Evolutionary conservation across 78 protist genomes (phyloP), one percentile per base, ranked within the genome.

Genomic region (Anaeramoeba flamelloides): DNA sequence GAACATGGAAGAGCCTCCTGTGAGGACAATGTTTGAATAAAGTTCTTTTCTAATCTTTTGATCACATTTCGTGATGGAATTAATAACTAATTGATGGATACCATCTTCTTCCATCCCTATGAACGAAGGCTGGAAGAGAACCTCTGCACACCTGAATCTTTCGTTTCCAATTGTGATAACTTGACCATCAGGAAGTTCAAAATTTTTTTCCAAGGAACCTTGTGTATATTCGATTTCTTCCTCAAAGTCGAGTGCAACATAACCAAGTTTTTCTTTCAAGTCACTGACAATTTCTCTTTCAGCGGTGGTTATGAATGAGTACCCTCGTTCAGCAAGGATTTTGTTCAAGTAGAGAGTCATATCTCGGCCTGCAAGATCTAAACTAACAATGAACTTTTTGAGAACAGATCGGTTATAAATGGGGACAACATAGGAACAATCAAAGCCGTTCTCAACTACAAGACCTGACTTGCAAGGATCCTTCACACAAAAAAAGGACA

Each of bases 371-470:
- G 93, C 98, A 12, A 95, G 65, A 77, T 93, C 95, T 34, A 92
- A 81, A 32, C 95, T 92, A 3, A 74, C 78, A 76, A 96, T 86
- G 82, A 92, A 88, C 83, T 87, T 93, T 33, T 91, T 87, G 0
- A 93, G 92, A 3, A 88, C 86, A 77, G 86, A 90, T 0, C 97
- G 97, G 81, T 97, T 98, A 85, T 87, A 91, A 83, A 97, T 83
- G 40, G 99, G 99, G 31, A 93, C 96, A 12, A 90, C 78, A 83
- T 92, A 92, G 12, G 97, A 40, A 34, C 87, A 92, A 79, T 97
- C 99, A 53, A 91, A 95, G 30, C 99, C 99, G 41, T 93, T 88
- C 84, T 94, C 98, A 79, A 95, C 41, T 36, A 97, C 99, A 41
- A 91, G 79, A 41, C 99, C 96, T 32, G 92, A 90, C n/a, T n/a